phyloP scores from a whole-genome alignment of 257 asterid genomes.

The Oldenlandia corymbosa region DNA sequence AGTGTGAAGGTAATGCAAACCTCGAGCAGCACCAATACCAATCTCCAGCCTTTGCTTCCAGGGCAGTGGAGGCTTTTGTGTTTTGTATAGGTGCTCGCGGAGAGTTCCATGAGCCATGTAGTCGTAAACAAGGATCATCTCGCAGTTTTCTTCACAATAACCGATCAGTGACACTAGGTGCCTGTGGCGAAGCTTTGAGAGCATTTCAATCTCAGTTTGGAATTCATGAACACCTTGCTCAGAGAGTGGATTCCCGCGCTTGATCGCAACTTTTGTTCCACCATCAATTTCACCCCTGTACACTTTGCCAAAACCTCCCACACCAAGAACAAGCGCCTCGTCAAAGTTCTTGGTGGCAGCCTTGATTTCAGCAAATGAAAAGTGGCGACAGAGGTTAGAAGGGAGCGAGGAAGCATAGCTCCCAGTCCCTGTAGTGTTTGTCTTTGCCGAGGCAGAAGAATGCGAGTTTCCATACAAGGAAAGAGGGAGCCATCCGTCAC shows the following conservation, averaged over 20 bases:
- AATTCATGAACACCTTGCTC: conserved; percentile 86
- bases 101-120: conserved; percentile 87
- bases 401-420: conserved; percentile 85
- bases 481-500: conserved; percentile 89
- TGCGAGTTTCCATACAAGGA: conserved; percentile 84
- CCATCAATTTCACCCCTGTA: conserved; percentile 82
- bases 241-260: conserved; percentile 89
- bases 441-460: conserved; percentile 64
- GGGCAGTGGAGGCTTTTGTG: conserved; percentile 75
- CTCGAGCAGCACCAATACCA: conserved; percentile 87
- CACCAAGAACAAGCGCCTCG: conserved; percentile 73
- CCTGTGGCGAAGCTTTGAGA: conserved; percentile 86
- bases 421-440: conserved; percentile 76
- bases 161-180: conserved; percentile 86
- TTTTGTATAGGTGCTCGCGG: conserved; percentile 85
- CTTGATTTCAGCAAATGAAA: conserved; percentile 78
- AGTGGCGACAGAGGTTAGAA: conserved; percentile 80
- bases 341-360: conserved; percentile 77
- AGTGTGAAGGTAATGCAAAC: conserved; percentile 82
- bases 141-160: conserved; percentile 82
- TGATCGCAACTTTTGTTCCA: conserved; percentile 80
- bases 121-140: conserved; percentile 87
- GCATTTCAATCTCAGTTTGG: conserved; percentile 94
- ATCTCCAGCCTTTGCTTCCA: conserved; percentile 95
- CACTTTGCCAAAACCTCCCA: conserved; percentile 88